These are phyloP conservation scores for Parsonsia alboflavescens DNA, from an alignment of 257 asterid genomes.

Conservation along the genomic window DNA sequence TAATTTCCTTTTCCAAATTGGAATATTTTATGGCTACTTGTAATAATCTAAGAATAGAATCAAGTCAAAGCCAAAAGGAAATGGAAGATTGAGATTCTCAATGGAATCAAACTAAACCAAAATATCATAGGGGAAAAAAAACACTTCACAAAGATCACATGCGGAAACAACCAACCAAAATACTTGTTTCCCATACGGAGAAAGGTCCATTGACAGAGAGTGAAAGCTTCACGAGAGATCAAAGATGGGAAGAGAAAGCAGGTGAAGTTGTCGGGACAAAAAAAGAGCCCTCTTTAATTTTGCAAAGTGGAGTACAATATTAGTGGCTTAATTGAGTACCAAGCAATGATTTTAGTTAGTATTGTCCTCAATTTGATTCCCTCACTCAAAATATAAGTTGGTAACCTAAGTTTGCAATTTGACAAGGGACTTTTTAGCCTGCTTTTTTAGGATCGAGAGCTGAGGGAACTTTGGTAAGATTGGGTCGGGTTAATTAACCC, in stretches of 20 bases:
- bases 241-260: neutral
- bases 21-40: neutral
- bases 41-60: neutral
- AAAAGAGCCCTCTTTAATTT: neutral
- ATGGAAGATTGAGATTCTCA: slow-evolving; percentile 26
- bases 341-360: no score
- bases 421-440: no score
- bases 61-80: slow-evolving; percentile 29
- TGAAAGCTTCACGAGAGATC: neutral
- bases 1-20: no score
- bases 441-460: no score
- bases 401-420: no score
- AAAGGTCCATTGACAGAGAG: neutral
- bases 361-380: no score
- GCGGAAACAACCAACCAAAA: neutral
- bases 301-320: neutral
- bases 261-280: neutral
- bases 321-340: neutral
- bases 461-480: no score
- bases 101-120: slow-evolving; percentile 25
- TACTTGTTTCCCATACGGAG: no score
- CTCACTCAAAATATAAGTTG: no score
- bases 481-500: no score
- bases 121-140: slow-evolving; percentile 33
- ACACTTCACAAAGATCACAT: slow-evolving; percentile 26